Conservation (phyloP, 805 yeast genomes). For the Metschnikowia anglica region DNA sequence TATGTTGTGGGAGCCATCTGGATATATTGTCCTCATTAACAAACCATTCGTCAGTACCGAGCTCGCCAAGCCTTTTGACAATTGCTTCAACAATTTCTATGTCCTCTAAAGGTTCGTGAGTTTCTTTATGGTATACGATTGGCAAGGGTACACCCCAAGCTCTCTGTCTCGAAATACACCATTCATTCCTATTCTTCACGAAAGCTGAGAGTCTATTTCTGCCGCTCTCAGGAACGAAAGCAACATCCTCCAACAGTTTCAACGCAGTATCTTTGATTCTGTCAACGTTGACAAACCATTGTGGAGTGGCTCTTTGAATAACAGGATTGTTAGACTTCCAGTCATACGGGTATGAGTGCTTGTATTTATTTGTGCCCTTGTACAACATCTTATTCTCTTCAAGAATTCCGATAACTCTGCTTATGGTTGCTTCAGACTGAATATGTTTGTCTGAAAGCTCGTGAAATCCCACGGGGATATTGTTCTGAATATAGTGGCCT, state of each 20-base stretch:
- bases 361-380: slow-evolving; percentile 48
- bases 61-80: slow-evolving; percentile 51
- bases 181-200: slow-evolving; percentile 75
- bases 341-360: slow-evolving; percentile 92
- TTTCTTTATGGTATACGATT: slow-evolving; percentile 57
- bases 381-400: slow-evolving; percentile 45
- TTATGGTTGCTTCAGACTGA: slow-evolving; percentile 31
- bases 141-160: slow-evolving; percentile 99
- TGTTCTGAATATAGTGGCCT: slow-evolving; percentile 63
- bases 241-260: slow-evolving; percentile 57
- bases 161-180: slow-evolving; percentile 98
- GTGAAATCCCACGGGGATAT: slow-evolving; percentile 46
- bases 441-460: slow-evolving; percentile 18
- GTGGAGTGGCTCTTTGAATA: slow-evolving; percentile 93
- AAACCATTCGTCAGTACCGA: slow-evolving; percentile 85
- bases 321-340: slow-evolving; percentile 97
- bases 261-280: slow-evolving; percentile 64
- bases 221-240: slow-evolving; percentile 75
- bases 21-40: slow-evolving; percentile 47
- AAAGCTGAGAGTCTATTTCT: slow-evolving; percentile 69
- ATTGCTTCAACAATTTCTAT: slow-evolving; percentile 54
- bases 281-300: slow-evolving; percentile 91
- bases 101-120: slow-evolving; percentile 65
- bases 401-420: slow-evolving; percentile 35
- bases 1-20: slow-evolving; percentile 71